These are phyloP conservation scores for Penicillium crystallinum DNA, from an alignment of 495 filamentous ascomycete species.

Conservation along the genomic window DNA sequence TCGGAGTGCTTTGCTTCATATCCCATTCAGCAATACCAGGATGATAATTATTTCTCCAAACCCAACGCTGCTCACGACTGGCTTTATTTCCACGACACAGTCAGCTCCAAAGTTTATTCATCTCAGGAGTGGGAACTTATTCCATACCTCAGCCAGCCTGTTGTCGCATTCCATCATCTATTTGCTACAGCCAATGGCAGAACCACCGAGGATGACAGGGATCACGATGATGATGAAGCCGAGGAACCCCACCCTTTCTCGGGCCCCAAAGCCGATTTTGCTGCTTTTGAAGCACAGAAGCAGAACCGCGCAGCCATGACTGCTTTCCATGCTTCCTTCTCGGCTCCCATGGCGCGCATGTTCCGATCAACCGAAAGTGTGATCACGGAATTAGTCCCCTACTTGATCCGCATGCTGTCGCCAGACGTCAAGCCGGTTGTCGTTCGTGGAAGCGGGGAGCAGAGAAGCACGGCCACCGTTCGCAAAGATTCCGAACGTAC, in stretches of 20 bases:
- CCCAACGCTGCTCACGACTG: slow-evolving; percentile 84
- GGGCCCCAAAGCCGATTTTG: slow-evolving; percentile 72
- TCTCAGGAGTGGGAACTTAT: slow-evolving; percentile 84
- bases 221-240: slow-evolving; percentile 44
- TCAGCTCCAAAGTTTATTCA: slow-evolving; percentile 67
- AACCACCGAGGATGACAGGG: slow-evolving; percentile 25
- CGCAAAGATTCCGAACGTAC: slow-evolving; percentile 76
- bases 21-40: slow-evolving; percentile 80
- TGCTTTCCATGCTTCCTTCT: slow-evolving; percentile 51
- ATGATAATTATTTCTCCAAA: slow-evolving; percentile 86
- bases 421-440: slow-evolving; percentile 92
- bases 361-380: slow-evolving; percentile 74
- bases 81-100: slow-evolving; percentile 86
- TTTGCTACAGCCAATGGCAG: slow-evolving; percentile 59
- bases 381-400: slow-evolving; percentile 76
- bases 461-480: slow-evolving; percentile 70
- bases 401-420: slow-evolving; percentile 73
- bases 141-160: slow-evolving; percentile 77
- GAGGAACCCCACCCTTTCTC: slow-evolving; percentile 66
- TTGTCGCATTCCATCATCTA: slow-evolving; percentile 86
- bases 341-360: slow-evolving; percentile 56
- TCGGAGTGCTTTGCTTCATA: slow-evolving; percentile 80
- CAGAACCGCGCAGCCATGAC: slow-evolving; percentile 53
- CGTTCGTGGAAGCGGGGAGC: slow-evolving; percentile 64
- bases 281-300: slow-evolving; percentile 71